A percentile compares a stretch with the other conserved stretches of the same genome.
These are phyloP conservation scores for Musa itinerans DNA, from an alignment of 176 grass and related monocot species.

Conservation along the genomic window DNA sequence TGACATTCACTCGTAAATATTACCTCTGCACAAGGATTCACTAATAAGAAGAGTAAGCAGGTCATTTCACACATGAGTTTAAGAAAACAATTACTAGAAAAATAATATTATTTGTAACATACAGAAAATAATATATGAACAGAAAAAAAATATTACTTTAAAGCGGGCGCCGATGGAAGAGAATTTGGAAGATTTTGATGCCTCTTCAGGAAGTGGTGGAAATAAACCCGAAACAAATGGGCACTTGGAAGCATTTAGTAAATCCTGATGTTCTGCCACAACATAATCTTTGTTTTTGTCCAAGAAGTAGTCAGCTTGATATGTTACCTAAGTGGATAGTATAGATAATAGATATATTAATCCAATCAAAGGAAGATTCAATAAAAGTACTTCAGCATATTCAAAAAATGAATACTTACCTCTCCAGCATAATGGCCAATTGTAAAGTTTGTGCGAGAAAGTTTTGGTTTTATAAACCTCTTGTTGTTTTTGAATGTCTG, in stretches of 20 bases:
- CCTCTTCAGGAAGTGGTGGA: constrained; percentile 56
- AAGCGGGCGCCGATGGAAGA: constrained; percentile 81
- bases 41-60: background rate
- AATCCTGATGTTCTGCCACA: constrained; percentile 77
- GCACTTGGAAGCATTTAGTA: constrained; percentile 81
- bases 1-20: background rate
- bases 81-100: background rate
- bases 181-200: constrained; percentile 90
- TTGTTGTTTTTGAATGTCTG: constrained; percentile 84
- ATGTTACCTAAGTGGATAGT: constrained; percentile 45
- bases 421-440: constrained; percentile 94
- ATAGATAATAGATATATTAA: constrained; percentile 19
- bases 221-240: constrained; percentile 73
- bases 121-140: background rate
- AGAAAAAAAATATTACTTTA: constrained; percentile 41
- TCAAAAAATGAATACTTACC: constrained; percentile 44
- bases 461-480: constrained; percentile 83
- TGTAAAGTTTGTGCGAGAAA: constrained; percentile 78
- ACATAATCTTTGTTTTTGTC: constrained; percentile 99
- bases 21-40: background rate
- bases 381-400: constrained; percentile 9
- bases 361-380: constrained; percentile 1
- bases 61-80: background rate
- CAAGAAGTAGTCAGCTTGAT: constrained; percentile 82
- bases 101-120: background rate